A percentile compares a stretch with the other conserved stretches of the same genome.
These are phyloP conservation scores for Syncephalis plumigaleata DNA, from an alignment of 371 early-diverging fungal species.

Conservation along the genomic window DNA sequence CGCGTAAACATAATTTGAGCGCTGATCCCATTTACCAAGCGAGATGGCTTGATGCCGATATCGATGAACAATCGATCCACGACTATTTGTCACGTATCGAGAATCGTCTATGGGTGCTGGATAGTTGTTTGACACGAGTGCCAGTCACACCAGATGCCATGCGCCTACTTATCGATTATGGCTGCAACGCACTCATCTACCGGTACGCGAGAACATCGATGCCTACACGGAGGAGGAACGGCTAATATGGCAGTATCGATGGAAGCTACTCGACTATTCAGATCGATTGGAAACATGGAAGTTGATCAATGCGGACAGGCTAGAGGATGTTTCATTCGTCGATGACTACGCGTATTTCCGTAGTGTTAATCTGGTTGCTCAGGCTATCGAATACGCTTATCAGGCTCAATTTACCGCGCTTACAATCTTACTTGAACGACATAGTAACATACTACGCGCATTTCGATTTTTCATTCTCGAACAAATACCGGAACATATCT, in stretches of 20 bases:
- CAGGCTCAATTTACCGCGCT: slow-evolving; percentile 31
- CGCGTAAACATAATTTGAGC: slow-evolving; percentile 27
- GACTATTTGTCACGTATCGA: slow-evolving; percentile 28
- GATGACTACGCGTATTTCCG: slow-evolving; percentile 37
- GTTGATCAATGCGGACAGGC: slow-evolving; percentile 15
- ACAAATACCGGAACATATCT: slow-evolving; percentile 36
- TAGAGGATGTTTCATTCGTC: slow-evolving; percentile 12
- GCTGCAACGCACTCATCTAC: slow-evolving; percentile 27
- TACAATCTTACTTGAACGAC: slow-evolving; percentile 39
- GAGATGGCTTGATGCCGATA: slow-evolving; percentile 27
- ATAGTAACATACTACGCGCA: slow-evolving; percentile 29
- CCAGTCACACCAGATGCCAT: slow-evolving; percentile 14
- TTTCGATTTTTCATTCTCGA: slow-evolving; percentile 40
- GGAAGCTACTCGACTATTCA: slow-evolving; percentile 35
- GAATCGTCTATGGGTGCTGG: slow-evolving; percentile 45
- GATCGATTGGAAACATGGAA: slow-evolving; percentile 44
- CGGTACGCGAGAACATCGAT: slow-evolving; percentile 15
- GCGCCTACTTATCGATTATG: slow-evolving; percentile 27
- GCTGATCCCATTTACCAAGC: slow-evolving; percentile 42
- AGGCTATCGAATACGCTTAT: slow-evolving; percentile 40
- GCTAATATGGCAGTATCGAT: slow-evolving; percentile 24
- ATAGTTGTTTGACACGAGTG: slow-evolving; percentile 23
- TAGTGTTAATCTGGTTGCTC: slow-evolving; percentile 34
- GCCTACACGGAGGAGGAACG: slow-evolving; percentile 11
- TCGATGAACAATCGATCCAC: slow-evolving; percentile 19